phyloP scores from a whole-genome alignment of 208 protist species.

The Leishmania turanica region DNA sequence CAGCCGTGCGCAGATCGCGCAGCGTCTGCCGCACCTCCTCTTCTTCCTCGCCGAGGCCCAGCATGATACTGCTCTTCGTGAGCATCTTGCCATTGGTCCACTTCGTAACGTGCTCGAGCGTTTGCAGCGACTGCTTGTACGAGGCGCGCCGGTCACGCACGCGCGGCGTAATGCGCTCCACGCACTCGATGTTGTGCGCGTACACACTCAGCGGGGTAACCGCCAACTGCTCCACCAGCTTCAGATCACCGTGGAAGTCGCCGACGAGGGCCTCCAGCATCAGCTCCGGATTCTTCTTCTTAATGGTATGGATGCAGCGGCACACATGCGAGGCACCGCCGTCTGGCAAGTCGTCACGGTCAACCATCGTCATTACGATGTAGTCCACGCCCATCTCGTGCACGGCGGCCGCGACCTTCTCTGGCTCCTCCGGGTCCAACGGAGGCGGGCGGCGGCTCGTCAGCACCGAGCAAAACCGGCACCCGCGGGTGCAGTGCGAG shows the following conservation, averaged over 20 bases:
- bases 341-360: conserved; percentile 96
- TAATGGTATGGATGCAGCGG: conserved; percentile 90
- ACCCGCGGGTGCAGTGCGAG: conserved; percentile 97
- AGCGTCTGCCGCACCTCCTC: conserved; percentile 96
- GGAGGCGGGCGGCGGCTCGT: conserved; percentile 94
- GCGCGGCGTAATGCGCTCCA: conserved; percentile 90
- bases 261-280: conserved; percentile 97
- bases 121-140: conserved; percentile 95
- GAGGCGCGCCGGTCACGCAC: conserved; percentile 96
- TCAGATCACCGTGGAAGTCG: conserved; percentile 95
- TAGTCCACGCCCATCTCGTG: conserved; percentile 97
- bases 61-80: conserved; percentile 99
- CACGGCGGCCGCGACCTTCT: conserved; percentile 94
- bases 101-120: conserved; percentile 93
- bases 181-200: conserved; percentile 99
- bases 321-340: conserved; percentile 94
- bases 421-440: conserved; percentile 95
- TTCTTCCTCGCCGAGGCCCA: conserved; percentile 97
- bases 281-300: conserved; percentile 71
- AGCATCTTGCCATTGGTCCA: conserved; percentile 83
- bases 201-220: conserved; percentile 96
- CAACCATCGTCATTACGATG: conserved; percentile 98
- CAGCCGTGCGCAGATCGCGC: conserved; percentile 90
- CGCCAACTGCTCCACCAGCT: conserved; percentile 88
- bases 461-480: conserved; percentile 98